Percentiles rank a stretch among this genome's conserved stretches.
Conservation (phyloP, 495 filamentous ascomycete genomes). For the Tuber borchii region DNA sequence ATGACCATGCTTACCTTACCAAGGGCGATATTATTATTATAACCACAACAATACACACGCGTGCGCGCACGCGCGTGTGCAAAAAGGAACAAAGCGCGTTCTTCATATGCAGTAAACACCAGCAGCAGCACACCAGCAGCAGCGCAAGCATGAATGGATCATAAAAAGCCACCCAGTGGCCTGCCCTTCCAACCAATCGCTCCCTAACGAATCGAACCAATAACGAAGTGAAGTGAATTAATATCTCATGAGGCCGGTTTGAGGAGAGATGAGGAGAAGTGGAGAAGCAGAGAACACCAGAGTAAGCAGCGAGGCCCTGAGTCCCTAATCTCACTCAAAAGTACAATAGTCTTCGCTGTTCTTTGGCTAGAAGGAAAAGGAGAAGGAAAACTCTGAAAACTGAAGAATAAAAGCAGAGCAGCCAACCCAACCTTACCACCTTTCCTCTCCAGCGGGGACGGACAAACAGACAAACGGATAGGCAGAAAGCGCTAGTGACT, state of each 20-base stretch:
- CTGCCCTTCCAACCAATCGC: background rate
- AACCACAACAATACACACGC: background rate
- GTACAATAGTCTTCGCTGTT: conserved; percentile 13
- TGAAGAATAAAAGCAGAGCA: conserved; percentile 33
- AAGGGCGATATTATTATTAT: background rate
- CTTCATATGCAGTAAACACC: background rate
- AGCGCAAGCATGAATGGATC: background rate
- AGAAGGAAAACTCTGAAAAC: conserved; percentile 15
- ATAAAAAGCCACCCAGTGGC: background rate
- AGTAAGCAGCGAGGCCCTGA: background rate
- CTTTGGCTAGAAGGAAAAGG: background rate
- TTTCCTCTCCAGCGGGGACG: background rate
- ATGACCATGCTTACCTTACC: background rate
- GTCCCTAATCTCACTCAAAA: conserved; percentile 20
- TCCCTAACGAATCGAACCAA: background rate
- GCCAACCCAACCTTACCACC: conserved; percentile 25
- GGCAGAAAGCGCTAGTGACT: background rate
- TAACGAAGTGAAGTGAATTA: background rate
- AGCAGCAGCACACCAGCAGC: background rate
- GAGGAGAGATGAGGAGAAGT: conserved; percentile 6
- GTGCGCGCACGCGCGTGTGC: background rate
- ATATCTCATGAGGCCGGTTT: background rate
- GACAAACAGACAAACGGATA: background rate
- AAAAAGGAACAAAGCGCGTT: background rate
- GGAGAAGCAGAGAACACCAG: conserved; percentile 4